A percentile compares a stretch with the other conserved stretches of the same genome.
Evolutionary conservation across 148 eudicot genomes (phyloP).

Genomic region (Camellia sinensis): DNA sequence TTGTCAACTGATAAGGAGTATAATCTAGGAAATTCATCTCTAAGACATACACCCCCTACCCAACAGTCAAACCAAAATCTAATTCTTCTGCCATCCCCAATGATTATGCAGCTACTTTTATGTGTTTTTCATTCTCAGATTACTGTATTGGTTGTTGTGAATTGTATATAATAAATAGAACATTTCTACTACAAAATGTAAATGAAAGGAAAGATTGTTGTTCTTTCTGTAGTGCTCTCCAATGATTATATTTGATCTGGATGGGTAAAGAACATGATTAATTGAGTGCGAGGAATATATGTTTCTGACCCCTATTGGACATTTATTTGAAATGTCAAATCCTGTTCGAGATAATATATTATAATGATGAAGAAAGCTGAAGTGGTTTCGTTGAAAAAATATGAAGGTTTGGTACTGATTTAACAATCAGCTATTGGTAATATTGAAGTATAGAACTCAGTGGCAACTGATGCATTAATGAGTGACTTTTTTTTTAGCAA

Average conservation of each 20-base stretch:
- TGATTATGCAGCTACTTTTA: neutral
- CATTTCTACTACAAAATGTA: neutral
- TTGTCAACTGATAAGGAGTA: too few relatives aligned
- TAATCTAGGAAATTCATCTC: too few relatives aligned
- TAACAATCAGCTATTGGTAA: neutral
- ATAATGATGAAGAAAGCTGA: neutral
- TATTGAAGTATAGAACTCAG: neutral
- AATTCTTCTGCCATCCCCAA: too few relatives aligned
- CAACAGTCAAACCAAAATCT: too few relatives aligned
- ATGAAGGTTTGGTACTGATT: neutral
- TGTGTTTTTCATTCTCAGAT: neutral
- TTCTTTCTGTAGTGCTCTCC: neutral
- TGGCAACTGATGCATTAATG: neutral
- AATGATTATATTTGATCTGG: neutral
- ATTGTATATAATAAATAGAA: neutral
- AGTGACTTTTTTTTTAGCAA: neutral
- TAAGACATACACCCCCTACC: too few relatives aligned
- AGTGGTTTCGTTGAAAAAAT: neutral
- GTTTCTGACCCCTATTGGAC: neutral
- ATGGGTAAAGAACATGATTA: neutral
- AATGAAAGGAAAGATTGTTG: neutral
- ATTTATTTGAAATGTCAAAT: neutral
- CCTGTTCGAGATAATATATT: neutral
- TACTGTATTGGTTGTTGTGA: neutral
- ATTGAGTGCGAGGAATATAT: neutral